These are phyloP conservation scores for Claviceps quebecensis DNA, from an alignment of 2,329 filamentous ascomycete genomes.

Conservation along the genomic window DNA sequence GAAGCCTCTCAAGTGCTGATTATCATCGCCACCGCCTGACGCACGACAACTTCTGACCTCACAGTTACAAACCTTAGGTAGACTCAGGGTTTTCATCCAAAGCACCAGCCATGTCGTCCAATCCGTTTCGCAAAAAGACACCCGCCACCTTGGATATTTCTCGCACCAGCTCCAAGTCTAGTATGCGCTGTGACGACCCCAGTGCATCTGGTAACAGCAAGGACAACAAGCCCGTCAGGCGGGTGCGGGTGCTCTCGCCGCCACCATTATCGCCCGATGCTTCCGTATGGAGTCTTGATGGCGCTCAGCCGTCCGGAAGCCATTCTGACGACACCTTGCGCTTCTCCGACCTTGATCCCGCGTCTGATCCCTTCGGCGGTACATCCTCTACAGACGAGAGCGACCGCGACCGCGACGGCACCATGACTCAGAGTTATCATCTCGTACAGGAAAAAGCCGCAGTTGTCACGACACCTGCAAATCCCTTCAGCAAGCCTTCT, in stretches of 20 bases:
- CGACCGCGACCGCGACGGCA: conserved; percentile 15
- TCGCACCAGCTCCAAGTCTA: conserved; percentile 10
- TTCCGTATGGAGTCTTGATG: conserved; percentile 19
- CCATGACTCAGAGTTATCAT: conserved; percentile 7
- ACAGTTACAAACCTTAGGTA: not conserved
- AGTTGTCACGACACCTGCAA: conserved; percentile 13
- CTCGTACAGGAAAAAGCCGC: not conserved
- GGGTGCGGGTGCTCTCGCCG: conserved; percentile 52
- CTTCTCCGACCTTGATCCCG: conserved; percentile 7
- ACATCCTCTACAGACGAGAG: conserved; percentile 14
- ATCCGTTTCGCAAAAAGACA: conserved; percentile 13
- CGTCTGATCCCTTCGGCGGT: conserved; percentile 19
- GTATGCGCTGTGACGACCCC: conserved; percentile 7
- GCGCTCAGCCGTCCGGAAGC: conserved; percentile 16
- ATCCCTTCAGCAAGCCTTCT: conserved; percentile 41
- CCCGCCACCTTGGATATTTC: conserved; percentile 8
- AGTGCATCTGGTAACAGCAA: not conserved
- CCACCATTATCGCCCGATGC: conserved; percentile 46
- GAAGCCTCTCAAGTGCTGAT: not conserved
- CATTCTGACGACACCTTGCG: conserved; percentile 10
- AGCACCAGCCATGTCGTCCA: conserved; percentile 10
- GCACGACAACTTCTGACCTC: not conserved
- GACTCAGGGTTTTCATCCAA: not conserved
- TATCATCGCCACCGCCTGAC: not conserved
- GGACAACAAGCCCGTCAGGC: conserved; percentile 43